Evolutionary conservation across 495 filamentous ascomycete genomes (phyloP).

Genomic region (Penicillium lagena): DNA sequence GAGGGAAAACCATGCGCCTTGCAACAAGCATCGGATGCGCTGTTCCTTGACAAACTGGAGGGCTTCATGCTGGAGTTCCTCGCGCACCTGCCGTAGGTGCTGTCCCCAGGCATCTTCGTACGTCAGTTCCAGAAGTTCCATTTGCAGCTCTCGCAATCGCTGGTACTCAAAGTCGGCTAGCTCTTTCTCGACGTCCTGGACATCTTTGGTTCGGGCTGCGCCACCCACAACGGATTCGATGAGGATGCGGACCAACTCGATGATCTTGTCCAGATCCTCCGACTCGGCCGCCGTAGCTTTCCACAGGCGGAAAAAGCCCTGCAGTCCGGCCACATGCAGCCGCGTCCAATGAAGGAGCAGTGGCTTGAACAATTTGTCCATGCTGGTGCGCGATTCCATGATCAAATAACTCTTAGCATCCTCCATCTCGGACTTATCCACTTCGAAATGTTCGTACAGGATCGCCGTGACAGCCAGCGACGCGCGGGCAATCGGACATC

Average conservation of each 20-base stretch:
- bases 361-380: slow-evolving; percentile 84
- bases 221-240: slow-evolving; percentile 86
- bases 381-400: slow-evolving; percentile 68
- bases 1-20: slow-evolving; percentile 86
- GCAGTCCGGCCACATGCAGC: slow-evolving; percentile 85
- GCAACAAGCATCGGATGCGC: slow-evolving; percentile 82
- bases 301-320: slow-evolving; percentile 89
- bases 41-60: slow-evolving; percentile 96
- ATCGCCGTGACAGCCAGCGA: slow-evolving; percentile 84
- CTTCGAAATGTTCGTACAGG: slow-evolving; percentile 92
- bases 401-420: slow-evolving; percentile 71
- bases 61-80: slow-evolving; percentile 87
- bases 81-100: slow-evolving; percentile 84
- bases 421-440: slow-evolving; percentile 79
- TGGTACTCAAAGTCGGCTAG: slow-evolving; percentile 73
- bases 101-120: slow-evolving; percentile 94
- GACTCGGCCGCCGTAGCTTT: slow-evolving; percentile 75
- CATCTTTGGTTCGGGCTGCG: slow-evolving; percentile 74
- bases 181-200: slow-evolving; percentile 85
- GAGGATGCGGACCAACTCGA: slow-evolving; percentile 84
- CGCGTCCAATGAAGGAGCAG: slow-evolving; percentile 89
- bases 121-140: slow-evolving; percentile 83
- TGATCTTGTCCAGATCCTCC: slow-evolving; percentile 88
- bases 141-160: slow-evolving; percentile 79
- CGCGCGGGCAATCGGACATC: slow-evolving; percentile 84